These are phyloP conservation scores for Ilyonectria sp. DNA, from an alignment of 2,329 filamentous ascomycete genomes.

Conservation along the genomic window DNA sequence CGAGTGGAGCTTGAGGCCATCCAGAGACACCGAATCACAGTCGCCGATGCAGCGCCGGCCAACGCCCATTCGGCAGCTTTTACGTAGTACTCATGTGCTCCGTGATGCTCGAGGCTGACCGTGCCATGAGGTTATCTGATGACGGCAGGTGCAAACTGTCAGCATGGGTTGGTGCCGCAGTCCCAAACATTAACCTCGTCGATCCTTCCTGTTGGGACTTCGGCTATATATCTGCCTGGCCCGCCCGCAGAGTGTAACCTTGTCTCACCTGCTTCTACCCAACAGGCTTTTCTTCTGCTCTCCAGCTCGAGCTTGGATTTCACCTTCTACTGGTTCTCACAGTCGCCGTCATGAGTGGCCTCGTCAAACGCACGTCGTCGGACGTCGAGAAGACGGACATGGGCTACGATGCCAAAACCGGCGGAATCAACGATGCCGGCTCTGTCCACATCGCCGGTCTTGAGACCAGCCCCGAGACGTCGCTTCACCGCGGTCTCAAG, in stretches of 20 bases:
- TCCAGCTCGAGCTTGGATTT: neutral
- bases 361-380: conserved; percentile 30
- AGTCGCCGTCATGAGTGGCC: conserved; percentile 28
- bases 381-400: conserved; percentile 47
- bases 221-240: neutral
- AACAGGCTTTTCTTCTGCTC: neutral
- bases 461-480: conserved; percentile 64
- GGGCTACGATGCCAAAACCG: conserved; percentile 39
- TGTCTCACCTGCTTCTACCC: neutral
- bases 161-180: conserved; percentile 4
- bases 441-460: conserved; percentile 61
- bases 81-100: neutral
- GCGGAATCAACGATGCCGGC: conserved; percentile 24
- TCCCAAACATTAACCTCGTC: conserved; percentile 23
- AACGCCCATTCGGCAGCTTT: too few species aligned
- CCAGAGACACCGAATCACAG: neutral
- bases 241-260: conserved; percentile 2
- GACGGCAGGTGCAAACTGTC: conserved; percentile 6
- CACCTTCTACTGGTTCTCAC: neutral
- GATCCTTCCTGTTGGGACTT: conserved; percentile 7
- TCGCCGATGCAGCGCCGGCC: too few species aligned
- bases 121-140: conserved; percentile 11
- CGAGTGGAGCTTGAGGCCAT: neutral
- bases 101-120: conserved; percentile 16
- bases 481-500: conserved; percentile 67